Evolutionary conservation across 129 eudicot species (phyloP).

Genomic region (Centella asiatica): DNA sequence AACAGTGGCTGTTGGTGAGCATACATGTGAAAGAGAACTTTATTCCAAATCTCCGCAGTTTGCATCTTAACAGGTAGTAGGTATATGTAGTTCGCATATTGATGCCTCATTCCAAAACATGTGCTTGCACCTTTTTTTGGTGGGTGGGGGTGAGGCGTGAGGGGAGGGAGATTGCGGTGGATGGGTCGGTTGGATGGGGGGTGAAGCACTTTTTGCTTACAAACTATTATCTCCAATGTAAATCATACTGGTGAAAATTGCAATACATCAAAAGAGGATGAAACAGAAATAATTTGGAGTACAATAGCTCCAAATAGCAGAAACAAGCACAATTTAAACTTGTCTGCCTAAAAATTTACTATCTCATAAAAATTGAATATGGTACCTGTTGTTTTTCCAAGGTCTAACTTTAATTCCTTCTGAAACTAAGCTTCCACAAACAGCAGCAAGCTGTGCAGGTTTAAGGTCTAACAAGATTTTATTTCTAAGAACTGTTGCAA

Average conservation of each 20-base stretch:
- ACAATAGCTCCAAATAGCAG: background rate
- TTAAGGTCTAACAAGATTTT: constrained; percentile 59
- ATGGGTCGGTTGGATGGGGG: no score
- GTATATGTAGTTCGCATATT: no score
- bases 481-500: constrained; percentile 89
- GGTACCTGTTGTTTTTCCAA: constrained; percentile 70
- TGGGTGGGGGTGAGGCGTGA: no score
- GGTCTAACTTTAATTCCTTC: constrained; percentile 94
- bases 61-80: no score
- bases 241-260: background rate
- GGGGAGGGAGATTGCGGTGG: no score
- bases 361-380: background rate
- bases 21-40: no score
- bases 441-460: constrained; percentile 98
- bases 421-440: constrained; percentile 83
- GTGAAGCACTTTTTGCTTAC: no score
- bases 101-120: background rate
- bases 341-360: background rate
- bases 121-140: no score
- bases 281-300: background rate
- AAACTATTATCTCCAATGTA: background rate
- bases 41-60: no score
- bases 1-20: no score
- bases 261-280: background rate
- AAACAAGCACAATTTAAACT: background rate